These are phyloP conservation scores for Anisodus acutangulus DNA, from an alignment of 257 asterid species.

Conservation along the genomic window DNA sequence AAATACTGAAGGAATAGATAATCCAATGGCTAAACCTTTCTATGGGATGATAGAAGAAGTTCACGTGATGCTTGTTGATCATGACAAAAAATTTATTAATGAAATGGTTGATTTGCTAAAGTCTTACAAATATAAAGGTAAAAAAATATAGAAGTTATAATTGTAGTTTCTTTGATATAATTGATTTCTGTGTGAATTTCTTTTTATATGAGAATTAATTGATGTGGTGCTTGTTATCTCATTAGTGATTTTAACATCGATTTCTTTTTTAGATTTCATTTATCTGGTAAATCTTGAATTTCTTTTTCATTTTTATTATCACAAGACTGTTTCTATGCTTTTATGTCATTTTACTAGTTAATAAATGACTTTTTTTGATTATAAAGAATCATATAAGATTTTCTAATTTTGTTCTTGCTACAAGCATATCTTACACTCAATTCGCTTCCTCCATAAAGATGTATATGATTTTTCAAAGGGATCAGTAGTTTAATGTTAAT, in stretches of 20 bases:
- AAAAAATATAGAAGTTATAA: background rate
- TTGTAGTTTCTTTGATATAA: background rate
- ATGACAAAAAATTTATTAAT: background rate
- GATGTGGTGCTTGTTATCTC: background rate
- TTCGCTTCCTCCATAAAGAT: background rate
- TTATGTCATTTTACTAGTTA: background rate
- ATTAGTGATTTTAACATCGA: background rate
- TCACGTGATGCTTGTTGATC: background rate
- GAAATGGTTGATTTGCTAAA: background rate
- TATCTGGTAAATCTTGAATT: background rate
- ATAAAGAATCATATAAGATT: background rate
- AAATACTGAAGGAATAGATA: background rate
- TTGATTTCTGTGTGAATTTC: background rate
- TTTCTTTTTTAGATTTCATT: background rate
- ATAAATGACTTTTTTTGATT: background rate
- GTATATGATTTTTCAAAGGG: background rate
- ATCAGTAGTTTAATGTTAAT: too few relatives aligned
- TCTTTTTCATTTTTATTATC: background rate
- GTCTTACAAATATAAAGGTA: background rate
- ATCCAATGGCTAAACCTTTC: background rate
- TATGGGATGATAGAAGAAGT: background rate
- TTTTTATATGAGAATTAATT: background rate
- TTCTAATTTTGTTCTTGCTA: background rate
- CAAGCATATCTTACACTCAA: background rate
- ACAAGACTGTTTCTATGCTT: background rate